Evolutionary conservation across 805 yeast species (phyloP), one percentile per base, ranked within the genome.

Genomic region (Metschnikowia dekortorum): DNA sequence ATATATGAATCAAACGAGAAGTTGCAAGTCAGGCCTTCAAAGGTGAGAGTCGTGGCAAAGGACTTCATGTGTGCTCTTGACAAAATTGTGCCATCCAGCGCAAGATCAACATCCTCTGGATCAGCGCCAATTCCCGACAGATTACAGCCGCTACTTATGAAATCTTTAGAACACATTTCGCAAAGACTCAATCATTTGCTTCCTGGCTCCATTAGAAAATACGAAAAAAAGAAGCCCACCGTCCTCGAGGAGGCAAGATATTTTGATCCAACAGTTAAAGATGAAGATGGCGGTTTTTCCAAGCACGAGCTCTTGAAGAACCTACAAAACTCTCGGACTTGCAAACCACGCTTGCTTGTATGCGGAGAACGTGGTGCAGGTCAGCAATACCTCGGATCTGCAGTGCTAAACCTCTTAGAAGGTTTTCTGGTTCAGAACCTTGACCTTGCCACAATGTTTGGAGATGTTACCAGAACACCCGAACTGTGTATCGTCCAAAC

Each of bases 51-150:
- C 1, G 78, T 79, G 10, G 86, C 96, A 0, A 79, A 81, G 54
- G 99, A 94, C 67, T 92, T 94, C 61, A 84, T 89, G 77, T 73
- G 82, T 49, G 96, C 98, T 0, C 64, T 92, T 45, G 90, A 86
- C 30, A 88, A 87, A 61, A 87, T 92, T 50, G 82, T 91, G 28
- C 99, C 99, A 0, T 89, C 97, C 0, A 87, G 96, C 45, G 89
- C 96, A 1, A 77, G 99, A 53, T 85, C 96, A 0, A 78, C 92
- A 0, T 81, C 91, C 0, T 75, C 82, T 8, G 77, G 81, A 1
- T 83, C 94, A 0, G 78, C 86, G 8, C 96, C 97, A 2, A 66
- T 94, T 39, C 97, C 99, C 0, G 81, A 80, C 6, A 79, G 81
- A 28, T 67, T 94, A 28, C 73, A 73, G 44, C 86, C 96, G 1